phyloP scores from a whole-genome alignment of 169 alveolate species.

The Cryptosporidium muris region DNA sequence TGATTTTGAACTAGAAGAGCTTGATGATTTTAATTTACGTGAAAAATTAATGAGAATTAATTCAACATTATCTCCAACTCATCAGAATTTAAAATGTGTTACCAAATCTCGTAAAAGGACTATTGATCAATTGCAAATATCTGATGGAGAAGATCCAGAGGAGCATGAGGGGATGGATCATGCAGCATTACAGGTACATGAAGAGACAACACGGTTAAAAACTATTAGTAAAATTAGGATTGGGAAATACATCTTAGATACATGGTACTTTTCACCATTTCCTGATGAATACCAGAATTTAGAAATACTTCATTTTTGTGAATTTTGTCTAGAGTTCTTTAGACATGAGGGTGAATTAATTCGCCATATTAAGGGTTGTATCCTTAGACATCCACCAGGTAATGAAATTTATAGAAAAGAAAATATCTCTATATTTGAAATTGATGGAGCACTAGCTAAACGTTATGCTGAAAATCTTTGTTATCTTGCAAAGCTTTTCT shows the following conservation, averaged over 20 bases:
- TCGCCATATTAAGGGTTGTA: slow-evolving; percentile 88
- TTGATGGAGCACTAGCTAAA: slow-evolving; percentile 93
- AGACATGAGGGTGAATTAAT: slow-evolving; percentile 83
- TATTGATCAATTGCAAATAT: slow-evolving; percentile 29
- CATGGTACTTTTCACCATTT: slow-evolving; percentile 98
- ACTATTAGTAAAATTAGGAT: slow-evolving; percentile 91
- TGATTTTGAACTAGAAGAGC: slow-evolving; percentile 22
- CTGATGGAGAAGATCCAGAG: slow-evolving; percentile 71
- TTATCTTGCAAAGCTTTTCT: slow-evolving; percentile 93
- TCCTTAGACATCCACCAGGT: slow-evolving; percentile 97
- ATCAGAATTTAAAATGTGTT: slow-evolving; percentile 16
- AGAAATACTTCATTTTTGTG: slow-evolving; percentile 92
- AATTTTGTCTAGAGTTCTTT: slow-evolving; percentile 92
- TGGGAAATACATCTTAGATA: slow-evolving; percentile 91
- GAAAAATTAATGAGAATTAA: slow-evolving; percentile 80
- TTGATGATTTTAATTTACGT: slow-evolving; percentile 65
- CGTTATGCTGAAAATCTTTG: slow-evolving; percentile 96
- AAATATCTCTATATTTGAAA: slow-evolving; percentile 92
- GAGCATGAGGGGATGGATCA: slow-evolving; percentile 91
- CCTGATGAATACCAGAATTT: slow-evolving; percentile 95
- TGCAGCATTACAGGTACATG: slow-evolving; percentile 91
- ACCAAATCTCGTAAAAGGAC: slow-evolving; percentile 24
- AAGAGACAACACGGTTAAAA: slow-evolving; percentile 93
- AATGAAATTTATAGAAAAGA: slow-evolving; percentile 96
- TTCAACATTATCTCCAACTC: slow-evolving; percentile 45